These are phyloP conservation scores for Rhynchosporium graminicola DNA, from an alignment of 2,329 filamentous ascomycete genomes.

Conservation along the genomic window DNA sequence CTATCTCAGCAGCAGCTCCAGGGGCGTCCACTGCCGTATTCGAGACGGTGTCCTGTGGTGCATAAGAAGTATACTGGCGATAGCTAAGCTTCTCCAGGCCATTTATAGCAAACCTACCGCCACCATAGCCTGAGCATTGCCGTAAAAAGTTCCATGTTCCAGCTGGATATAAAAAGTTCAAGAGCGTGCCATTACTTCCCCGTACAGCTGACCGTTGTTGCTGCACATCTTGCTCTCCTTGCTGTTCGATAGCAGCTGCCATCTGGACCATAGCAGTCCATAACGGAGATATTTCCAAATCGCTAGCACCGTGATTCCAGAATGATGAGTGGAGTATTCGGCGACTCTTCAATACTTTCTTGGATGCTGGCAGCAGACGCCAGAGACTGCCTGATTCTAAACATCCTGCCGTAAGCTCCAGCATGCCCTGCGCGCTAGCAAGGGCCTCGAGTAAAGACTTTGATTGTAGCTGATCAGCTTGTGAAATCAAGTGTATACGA, in stretches of 20 bases:
- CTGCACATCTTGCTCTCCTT: conserved; percentile 16
- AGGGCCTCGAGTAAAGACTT: conserved; percentile 12
- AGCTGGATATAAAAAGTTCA: conserved; percentile 46
- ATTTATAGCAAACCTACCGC: conserved; percentile 26
- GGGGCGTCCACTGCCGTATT: not conserved
- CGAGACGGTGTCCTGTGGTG: conserved; percentile 29
- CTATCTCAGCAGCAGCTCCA: not conserved
- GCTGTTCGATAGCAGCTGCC: conserved; percentile 24
- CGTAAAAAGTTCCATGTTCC: conserved; percentile 43
- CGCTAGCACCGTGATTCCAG: conserved; percentile 54
- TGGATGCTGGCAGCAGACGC: conserved; percentile 46
- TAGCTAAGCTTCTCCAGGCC: conserved; percentile 33
- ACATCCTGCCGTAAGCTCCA: conserved; percentile 60
- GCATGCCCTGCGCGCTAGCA: conserved; percentile 48
- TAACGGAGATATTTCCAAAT: conserved; percentile 38
- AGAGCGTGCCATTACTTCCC: conserved; percentile 31
- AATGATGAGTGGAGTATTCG: conserved; percentile 56
- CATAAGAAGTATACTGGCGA: conserved; percentile 41
- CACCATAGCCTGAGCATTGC: conserved; percentile 36
- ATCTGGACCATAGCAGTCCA: conserved; percentile 36
- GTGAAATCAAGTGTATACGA: conserved; percentile 3
- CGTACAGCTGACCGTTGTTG: conserved; percentile 19
- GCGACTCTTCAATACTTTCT: conserved; percentile 41
- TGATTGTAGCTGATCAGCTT: conserved; percentile 15
- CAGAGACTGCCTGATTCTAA: conserved; percentile 56